phyloP scores from a whole-genome alignment of 345 rosid species.

The Syzygium aqueum region DNA sequence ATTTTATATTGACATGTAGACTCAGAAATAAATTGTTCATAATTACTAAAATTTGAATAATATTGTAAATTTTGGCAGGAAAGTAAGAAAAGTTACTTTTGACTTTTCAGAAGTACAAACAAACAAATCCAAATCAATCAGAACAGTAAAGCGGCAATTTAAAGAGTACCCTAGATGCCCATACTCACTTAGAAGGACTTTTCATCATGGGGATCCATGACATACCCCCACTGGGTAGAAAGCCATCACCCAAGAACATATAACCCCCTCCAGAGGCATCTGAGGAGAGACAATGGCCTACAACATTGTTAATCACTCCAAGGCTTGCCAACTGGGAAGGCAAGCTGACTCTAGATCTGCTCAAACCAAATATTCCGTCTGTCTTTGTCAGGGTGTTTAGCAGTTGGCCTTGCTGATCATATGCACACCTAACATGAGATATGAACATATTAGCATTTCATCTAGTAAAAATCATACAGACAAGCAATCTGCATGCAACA shows the following conservation, averaged over 20 bases:
- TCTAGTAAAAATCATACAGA: background rate
- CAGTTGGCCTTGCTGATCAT: constrained; percentile 88
- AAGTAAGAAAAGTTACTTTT: background rate
- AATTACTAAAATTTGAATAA: background rate
- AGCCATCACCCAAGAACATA: constrained; percentile 84
- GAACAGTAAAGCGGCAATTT: background rate
- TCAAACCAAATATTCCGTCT: constrained; percentile 86
- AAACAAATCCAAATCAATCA: background rate
- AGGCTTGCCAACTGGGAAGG: constrained; percentile 90
- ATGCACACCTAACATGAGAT: constrained; percentile 62
- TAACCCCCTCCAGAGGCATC: constrained; percentile 58
- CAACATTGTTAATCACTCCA: constrained; percentile 69
- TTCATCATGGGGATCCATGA: constrained; percentile 80
- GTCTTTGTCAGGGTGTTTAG: constrained; percentile 64
- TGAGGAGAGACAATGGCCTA: constrained; percentile 80
- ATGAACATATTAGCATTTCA: background rate
- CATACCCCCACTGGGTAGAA: constrained; percentile 63
- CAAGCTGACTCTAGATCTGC: constrained; percentile 73
- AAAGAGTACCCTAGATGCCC: background rate
- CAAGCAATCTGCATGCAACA: background rate
- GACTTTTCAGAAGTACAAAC: background rate
- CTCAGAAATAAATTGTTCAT: background rate
- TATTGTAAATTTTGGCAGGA: background rate
- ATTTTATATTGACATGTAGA: background rate
- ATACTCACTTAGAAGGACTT: constrained; percentile 49